Evolutionary conservation across 148 eudicot species (phyloP).

Genomic region (Vaccinium macrocarpon): DNA sequence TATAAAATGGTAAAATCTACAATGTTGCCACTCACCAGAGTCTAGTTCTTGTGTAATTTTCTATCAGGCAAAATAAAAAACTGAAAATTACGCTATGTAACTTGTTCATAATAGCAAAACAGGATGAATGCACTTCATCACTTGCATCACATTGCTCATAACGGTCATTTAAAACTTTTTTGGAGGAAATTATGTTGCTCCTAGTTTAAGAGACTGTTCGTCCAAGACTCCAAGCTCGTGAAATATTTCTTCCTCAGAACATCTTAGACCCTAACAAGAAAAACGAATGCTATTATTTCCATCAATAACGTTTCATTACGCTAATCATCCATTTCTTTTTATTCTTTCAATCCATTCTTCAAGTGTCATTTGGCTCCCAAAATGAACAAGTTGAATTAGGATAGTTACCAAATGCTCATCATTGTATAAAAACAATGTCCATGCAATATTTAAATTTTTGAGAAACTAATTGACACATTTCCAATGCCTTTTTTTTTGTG

Average conservation of each 20-base stretch:
- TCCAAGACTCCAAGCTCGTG: background rate
- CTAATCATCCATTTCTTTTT: background rate
- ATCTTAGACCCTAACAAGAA: background rate
- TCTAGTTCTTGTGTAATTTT: background rate
- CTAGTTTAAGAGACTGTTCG: background rate
- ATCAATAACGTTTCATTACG: background rate
- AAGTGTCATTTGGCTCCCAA: background rate
- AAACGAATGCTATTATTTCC: background rate
- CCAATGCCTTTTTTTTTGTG: background rate
- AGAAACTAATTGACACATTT: background rate
- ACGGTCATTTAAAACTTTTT: too few relatives aligned
- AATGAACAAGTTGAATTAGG: background rate
- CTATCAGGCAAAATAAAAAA: background rate
- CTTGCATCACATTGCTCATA: too few relatives aligned
- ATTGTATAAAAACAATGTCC: background rate
- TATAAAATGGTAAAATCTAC: background rate
- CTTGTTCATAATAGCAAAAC: too few relatives aligned
- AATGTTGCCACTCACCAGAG: background rate
- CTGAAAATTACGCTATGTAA: background rate
- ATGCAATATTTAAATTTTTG: background rate
- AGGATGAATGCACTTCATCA: too few relatives aligned
- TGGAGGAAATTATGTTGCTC: too few relatives aligned
- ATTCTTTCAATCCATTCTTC: background rate
- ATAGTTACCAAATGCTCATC: background rate
- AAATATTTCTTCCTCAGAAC: background rate